Base-by-base conservation (phyloP, 163 green algal genomes). In the Scenedesmus sp. region DNA sequence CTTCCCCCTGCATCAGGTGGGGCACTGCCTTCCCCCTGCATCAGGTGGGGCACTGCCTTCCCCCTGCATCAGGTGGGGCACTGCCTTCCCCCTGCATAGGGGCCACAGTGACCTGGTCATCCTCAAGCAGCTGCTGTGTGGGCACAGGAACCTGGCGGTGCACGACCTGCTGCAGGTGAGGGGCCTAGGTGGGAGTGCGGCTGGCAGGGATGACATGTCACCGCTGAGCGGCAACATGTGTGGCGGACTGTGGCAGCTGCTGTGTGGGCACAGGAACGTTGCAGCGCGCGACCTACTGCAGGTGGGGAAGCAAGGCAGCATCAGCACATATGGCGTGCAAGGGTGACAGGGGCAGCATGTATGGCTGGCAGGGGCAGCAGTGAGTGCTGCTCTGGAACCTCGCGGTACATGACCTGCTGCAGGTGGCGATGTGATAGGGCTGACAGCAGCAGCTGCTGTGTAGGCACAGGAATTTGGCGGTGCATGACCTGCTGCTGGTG, bases 51-150 rank as follows among this genome's bases (percentile, higher is more conserved):
- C 59, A 64, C 59, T 13, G 59, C 59, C 59, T 5, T 64, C 59
- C 59, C 59, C 59, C 8, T 64, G 59, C 7, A 64, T 9, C 59
- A 10, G 7, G 15, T 89, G 84, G 84, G 87, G 87, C 20, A 85
- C 54, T n/a, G 73, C 73, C 34, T 73, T 86, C 55, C 87, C 87
- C 3, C n/a, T 91, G 4, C 34, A 91, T 8, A 13, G 87, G 0
- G 87, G 86, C 6, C 87, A 91, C 56, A 74, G 34, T 60, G 87
- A 91, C 46, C 56, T 91, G 12, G 86, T 91, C 46, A 91, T 91
- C 55, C 67, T 91, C 18, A 91, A 91, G 70, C 87, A 91, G 70
- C 87, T 91, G 67, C 87, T 91, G 66, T 86, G 6, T 4, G 87
- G 87, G 52, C 87, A 91, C 87, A 67, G n/a, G 20, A 91, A 84